These are phyloP conservation scores for Botryotinia narcissicola DNA, from an alignment of 2,329 filamentous ascomycete genomes.

Conservation along the genomic window DNA sequence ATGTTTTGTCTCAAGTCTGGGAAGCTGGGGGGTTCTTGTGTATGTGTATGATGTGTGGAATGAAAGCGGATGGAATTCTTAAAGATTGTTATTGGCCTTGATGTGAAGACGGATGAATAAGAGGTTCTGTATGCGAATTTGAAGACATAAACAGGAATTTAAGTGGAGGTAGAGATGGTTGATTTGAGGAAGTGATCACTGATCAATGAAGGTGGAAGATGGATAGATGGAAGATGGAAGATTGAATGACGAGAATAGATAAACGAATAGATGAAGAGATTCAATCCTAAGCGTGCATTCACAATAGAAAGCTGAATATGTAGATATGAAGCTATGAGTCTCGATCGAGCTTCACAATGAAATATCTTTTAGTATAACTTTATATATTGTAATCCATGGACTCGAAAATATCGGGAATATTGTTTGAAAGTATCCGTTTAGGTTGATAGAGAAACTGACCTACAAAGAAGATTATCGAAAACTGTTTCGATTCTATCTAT, in stretches of 20 bases:
- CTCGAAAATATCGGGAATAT: not conserved
- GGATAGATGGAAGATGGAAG: not conserved
- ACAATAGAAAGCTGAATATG: accelerated
- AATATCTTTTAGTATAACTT: not conserved
- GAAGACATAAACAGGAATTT: not conserved
- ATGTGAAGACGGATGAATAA: not conserved
- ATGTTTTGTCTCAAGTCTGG: not conserved
- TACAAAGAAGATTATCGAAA: not conserved
- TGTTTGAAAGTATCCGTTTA: not conserved
- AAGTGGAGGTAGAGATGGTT: not conserved
- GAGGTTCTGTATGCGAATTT: not conserved
- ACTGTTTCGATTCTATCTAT: no score
- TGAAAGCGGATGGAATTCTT: not conserved
- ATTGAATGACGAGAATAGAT: not conserved
- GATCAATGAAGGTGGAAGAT: not conserved
- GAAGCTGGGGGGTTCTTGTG: not conserved
- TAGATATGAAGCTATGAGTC: not conserved
- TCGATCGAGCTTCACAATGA: not conserved
- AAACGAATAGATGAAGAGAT: not conserved
- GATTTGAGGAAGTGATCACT: not conserved
- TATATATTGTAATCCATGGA: not conserved
- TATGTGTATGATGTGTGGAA: not conserved
- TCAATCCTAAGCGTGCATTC: not conserved
- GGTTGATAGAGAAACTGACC: not conserved
- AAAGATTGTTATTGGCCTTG: not conserved